Evolutionary conservation across 2,329 filamentous ascomycete genomes (phyloP).

Genomic region (Alternaria brassicae): DNA sequence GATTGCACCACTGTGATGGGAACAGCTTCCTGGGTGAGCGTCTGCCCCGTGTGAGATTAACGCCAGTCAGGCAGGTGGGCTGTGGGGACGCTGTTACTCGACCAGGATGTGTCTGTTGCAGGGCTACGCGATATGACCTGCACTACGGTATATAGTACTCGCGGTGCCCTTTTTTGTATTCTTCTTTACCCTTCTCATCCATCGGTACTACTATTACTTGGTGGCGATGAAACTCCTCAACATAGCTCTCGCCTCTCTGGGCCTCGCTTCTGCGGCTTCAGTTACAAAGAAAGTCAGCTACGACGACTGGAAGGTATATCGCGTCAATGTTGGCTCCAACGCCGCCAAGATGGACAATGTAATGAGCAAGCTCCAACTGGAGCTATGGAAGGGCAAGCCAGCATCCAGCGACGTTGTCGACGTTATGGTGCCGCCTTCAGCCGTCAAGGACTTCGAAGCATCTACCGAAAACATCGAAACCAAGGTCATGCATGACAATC

Average conservation of each 20-base stretch:
- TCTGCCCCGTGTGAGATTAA: constrained; percentile 32
- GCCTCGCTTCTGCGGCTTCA: constrained; percentile 43
- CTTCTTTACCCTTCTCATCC: constrained; percentile 6
- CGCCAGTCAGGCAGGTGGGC: constrained; percentile 38
- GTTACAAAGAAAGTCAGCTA: constrained; percentile 43
- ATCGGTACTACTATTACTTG: neutral
- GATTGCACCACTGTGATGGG: constrained; percentile 20
- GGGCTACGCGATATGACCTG: neutral
- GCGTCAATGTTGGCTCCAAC: constrained; percentile 43
- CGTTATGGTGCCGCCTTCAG: constrained; percentile 44
- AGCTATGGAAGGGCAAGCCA: constrained; percentile 47
- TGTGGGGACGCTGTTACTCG: constrained; percentile 4
- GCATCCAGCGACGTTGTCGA: constrained; percentile 44
- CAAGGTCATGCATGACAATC: constrained; percentile 47
- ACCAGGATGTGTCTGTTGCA: neutral
- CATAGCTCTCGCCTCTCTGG: constrained; percentile 38
- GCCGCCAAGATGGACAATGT: constrained; percentile 37
- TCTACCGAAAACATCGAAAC: constrained; percentile 37
- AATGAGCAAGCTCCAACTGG: constrained; percentile 41
- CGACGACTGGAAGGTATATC: constrained; percentile 48
- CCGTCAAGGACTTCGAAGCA: constrained; percentile 38
- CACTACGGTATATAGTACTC: constrained; percentile 3
- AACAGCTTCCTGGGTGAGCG: constrained; percentile 33
- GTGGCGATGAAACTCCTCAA: constrained; percentile 43
- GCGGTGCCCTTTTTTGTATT: neutral